These are phyloP conservation scores for Singerocomus inundabilis DNA, from an alignment of 1,284 basidiomycete genomes.

Conservation along the genomic window DNA sequence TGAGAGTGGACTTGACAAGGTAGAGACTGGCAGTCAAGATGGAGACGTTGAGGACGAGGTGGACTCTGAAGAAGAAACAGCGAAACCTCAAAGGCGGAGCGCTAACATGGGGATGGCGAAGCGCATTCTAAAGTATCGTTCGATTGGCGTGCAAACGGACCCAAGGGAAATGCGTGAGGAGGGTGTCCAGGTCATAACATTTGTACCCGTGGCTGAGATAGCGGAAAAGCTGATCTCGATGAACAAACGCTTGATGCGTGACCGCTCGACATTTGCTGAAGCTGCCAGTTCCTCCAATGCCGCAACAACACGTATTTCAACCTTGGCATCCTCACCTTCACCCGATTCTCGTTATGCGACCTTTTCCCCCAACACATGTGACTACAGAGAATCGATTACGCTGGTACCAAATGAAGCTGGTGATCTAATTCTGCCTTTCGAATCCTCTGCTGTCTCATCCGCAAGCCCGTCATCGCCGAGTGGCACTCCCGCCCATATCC, in stretches of 20 bases:
- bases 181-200: constrained; percentile 24
- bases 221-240: constrained; percentile 15
- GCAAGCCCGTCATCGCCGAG: constrained; percentile 46
- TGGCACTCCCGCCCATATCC: constrained; percentile 30
- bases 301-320: constrained; percentile 27
- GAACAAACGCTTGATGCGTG: constrained; percentile 31
- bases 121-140: constrained; percentile 23
- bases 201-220: constrained; percentile 15
- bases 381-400: not conserved
- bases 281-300: constrained; percentile 26
- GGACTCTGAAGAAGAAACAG: constrained; percentile 48
- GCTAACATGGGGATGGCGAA: constrained; percentile 12
- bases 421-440: not conserved
- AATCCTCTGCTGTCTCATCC: constrained; percentile 46
- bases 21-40: constrained; percentile 71
- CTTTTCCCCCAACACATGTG: not conserved
- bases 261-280: constrained; percentile 36
- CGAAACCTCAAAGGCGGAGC: constrained; percentile 22
- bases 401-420: constrained; percentile 2
- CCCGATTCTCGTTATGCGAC: not conserved
- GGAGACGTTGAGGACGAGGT: constrained; percentile 82
- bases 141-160: constrained; percentile 34
- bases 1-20: constrained; percentile 48
- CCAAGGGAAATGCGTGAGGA: constrained; percentile 22
- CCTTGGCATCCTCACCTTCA: constrained; percentile 1